phyloP scores from a whole-genome alignment of 1,284 basidiomycete species.

The Boletellus deceptivus region DNA sequence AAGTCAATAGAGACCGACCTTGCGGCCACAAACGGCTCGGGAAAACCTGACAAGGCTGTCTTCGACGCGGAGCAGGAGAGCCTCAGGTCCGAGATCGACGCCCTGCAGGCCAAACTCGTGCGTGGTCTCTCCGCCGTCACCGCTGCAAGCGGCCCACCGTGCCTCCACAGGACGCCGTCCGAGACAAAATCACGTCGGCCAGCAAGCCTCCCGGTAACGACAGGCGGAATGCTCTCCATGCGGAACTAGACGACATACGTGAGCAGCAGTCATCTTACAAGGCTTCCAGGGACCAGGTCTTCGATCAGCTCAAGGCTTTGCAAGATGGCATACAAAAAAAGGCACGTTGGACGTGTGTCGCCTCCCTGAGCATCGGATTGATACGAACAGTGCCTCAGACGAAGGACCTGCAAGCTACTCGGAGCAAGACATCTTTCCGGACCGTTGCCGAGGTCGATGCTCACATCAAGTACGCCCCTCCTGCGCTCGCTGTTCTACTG shows the following conservation, averaged over 20 bases:
- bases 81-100: constrained; percentile 82
- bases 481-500: background rate
- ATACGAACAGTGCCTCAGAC: constrained; percentile 46
- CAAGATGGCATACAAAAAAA: constrained; percentile 86
- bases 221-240: constrained; percentile 69
- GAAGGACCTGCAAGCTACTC: constrained; percentile 85
- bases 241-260: constrained; percentile 82
- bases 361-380: background rate
- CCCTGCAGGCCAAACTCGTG: constrained; percentile 76
- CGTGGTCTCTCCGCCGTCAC: constrained; percentile 34
- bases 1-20: constrained; percentile 44
- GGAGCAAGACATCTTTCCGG: constrained; percentile 83
- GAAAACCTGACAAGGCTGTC: constrained; percentile 77
- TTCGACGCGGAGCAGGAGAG: constrained; percentile 84
- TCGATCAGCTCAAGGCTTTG: constrained; percentile 81
- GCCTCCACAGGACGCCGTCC: constrained; percentile 63
- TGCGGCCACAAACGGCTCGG: constrained; percentile 38
- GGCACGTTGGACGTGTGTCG: constrained; percentile 42
- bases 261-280: constrained; percentile 83
- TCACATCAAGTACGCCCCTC: constrained; percentile 69
- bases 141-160: constrained; percentile 1
- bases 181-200: constrained; percentile 72
- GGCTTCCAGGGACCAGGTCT: constrained; percentile 68
- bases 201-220: constrained; percentile 68
- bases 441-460: constrained; percentile 86